Conservation (phyloP, 257 asterid genomes). For the Gentiana macrophylla region DNA sequence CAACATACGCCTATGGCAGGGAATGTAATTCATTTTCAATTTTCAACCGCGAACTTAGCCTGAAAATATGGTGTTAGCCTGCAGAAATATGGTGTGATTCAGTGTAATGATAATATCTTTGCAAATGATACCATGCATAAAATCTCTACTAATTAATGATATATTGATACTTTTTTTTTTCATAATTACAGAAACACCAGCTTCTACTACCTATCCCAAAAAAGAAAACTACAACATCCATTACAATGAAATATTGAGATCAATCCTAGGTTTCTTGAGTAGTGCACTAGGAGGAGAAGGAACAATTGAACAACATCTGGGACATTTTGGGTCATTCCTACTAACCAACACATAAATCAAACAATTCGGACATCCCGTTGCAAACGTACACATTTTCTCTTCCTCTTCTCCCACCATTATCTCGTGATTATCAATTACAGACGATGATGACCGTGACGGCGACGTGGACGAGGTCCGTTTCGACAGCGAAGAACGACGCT, state of each 20-base stretch:
- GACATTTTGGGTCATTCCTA: conserved; percentile 49
- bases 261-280: conserved; percentile 61
- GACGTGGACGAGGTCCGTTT: conserved; percentile 54
- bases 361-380: conserved; percentile 75
- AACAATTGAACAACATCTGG: conserved; percentile 46
- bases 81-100: too few species aligned
- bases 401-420: conserved; percentile 36
- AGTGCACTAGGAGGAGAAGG: conserved; percentile 32
- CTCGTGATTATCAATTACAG: conserved; percentile 40
- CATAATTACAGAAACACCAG: conserved; percentile 14
- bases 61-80: too few species aligned
- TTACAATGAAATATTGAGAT: conserved; percentile 63
- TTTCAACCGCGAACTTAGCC: too few species aligned
- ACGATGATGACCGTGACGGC: conserved; percentile 51
- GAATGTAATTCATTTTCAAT: too few species aligned
- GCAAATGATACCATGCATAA: too few species aligned
- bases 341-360: conserved; percentile 55
- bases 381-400: conserved; percentile 33
- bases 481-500: conserved; percentile 32
- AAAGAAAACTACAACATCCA: conserved; percentile 5
- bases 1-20: too few species aligned
- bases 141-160: too few species aligned
- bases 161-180: conserved; percentile 7
- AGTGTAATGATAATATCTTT: too few species aligned
- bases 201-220: conserved; percentile 32